A percentile compares a stretch with the other conserved stretches of the same genome.
phyloP scores from a whole-genome alignment of 768 basidiomycete genomes.

The Dioszegia hungarica region DNA sequence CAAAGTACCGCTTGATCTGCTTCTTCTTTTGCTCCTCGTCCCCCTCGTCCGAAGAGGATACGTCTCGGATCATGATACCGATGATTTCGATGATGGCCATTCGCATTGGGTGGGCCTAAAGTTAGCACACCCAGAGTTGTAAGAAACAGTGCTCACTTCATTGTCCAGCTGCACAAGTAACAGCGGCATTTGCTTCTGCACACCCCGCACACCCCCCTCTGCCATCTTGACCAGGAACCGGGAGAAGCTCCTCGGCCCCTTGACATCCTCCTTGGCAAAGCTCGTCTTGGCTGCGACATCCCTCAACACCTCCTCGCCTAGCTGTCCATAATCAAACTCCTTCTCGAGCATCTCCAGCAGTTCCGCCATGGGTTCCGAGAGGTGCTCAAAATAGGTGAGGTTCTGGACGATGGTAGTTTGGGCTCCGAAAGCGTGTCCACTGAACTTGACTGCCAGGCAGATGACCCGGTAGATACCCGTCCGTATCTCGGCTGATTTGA shows the following conservation, averaged over 20 bases:
- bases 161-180: slow-evolving; percentile 82
- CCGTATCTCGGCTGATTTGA: slow-evolving; percentile 71
- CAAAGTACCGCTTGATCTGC: slow-evolving; percentile 74
- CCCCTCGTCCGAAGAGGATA: slow-evolving; percentile 57
- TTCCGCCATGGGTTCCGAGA: slow-evolving; percentile 91
- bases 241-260: slow-evolving; percentile 79
- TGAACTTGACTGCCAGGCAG: slow-evolving; percentile 85
- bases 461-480: slow-evolving; percentile 79
- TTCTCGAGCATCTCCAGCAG: slow-evolving; percentile 70
- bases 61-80: slow-evolving; percentile 74
- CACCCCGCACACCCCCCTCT: slow-evolving; percentile 70
- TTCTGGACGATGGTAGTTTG: slow-evolving; percentile 88
- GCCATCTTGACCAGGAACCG: slow-evolving; percentile 74
- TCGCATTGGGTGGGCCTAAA: slow-evolving; percentile 89
- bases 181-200: slow-evolving; percentile 84
- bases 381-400: slow-evolving; percentile 89
- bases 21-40: slow-evolving; percentile 56
- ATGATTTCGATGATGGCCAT: slow-evolving; percentile 89
- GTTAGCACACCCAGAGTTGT: too few relatives aligned
- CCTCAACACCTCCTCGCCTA: slow-evolving; percentile 82
- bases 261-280: slow-evolving; percentile 58
- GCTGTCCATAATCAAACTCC: slow-evolving; percentile 80
- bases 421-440: slow-evolving; percentile 73
- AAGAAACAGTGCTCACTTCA: slow-evolving; percentile 57
- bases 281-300: slow-evolving; percentile 38